Percentiles rank a stretch among this genome's conserved stretches.
Conservation (phyloP, 2,329 filamentous ascomycete genomes). For the Aschersonia sp. region DNA sequence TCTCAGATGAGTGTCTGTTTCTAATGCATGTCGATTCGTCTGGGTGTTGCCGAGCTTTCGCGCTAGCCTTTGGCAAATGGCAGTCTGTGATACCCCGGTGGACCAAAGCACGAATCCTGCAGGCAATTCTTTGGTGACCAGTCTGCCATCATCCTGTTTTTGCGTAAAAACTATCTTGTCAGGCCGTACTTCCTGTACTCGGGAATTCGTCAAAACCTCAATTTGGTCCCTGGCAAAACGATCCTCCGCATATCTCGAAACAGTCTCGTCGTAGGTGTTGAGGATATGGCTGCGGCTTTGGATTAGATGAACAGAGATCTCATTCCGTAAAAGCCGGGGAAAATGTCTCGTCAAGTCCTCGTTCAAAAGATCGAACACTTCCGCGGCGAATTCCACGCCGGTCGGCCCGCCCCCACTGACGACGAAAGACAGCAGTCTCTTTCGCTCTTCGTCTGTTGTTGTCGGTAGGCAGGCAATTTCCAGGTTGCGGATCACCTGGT, state of each 20-base stretch:
- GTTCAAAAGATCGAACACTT: constrained; percentile 90
- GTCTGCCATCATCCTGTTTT: constrained; percentile 54
- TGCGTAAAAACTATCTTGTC: constrained; percentile 87
- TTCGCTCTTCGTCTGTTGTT: constrained; percentile 75
- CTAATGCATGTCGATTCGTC: constrained; percentile 79
- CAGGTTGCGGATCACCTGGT: constrained; percentile 76
- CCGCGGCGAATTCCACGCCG: constrained; percentile 93
- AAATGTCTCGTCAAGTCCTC: constrained; percentile 79
- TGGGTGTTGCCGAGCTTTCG: constrained; percentile 62
- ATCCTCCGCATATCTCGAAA: constrained; percentile 84
- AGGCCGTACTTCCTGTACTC: constrained; percentile 73
- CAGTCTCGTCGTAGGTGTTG: constrained; percentile 93
- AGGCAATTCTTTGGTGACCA: constrained; percentile 81
- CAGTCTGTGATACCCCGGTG: constrained; percentile 79
- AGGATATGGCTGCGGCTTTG: constrained; percentile 90
- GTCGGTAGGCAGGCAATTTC: constrained; percentile 88
- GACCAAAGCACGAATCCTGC: constrained; percentile 98
- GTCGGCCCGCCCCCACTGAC: constrained; percentile 90
- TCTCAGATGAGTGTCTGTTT: constrained; percentile 87
- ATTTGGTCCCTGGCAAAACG: constrained; percentile 85
- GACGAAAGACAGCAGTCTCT: constrained; percentile 84
- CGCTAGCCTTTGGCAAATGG: constrained; percentile 63
- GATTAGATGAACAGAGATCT: constrained; percentile 94
- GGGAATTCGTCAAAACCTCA: constrained; percentile 80
- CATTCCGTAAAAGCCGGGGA: constrained; percentile 81